These are phyloP conservation scores for Cytospora piceae DNA, from an alignment of 2,329 filamentous ascomycete genomes.

Conservation along the genomic window DNA sequence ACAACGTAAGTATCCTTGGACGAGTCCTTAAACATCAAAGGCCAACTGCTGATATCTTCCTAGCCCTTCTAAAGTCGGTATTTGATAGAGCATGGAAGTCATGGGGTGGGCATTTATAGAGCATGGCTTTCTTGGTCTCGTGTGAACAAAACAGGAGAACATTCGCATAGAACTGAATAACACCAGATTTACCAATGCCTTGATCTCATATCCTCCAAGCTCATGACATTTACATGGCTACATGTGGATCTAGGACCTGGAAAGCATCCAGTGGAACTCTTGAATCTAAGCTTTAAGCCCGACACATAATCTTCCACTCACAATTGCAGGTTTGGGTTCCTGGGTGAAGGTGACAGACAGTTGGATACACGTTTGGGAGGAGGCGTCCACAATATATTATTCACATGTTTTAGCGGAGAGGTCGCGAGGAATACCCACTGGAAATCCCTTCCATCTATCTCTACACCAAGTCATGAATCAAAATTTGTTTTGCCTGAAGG, in stretches of 20 bases:
- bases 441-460: no score
- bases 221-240: neutral
- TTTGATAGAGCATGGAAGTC: neutral
- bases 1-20: conserved; percentile 58
- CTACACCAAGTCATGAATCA: no score
- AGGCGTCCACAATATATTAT: neutral
- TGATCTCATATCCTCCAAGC: neutral
- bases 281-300: neutral
- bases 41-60: conserved; percentile 1
- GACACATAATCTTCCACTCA: neutral
- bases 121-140: conserved; percentile 32
- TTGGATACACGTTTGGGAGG: neutral
- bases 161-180: conserved; percentile 23
- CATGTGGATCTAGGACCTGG: neutral
- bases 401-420: no score
- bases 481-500: no score
- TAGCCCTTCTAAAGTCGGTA: conserved; percentile 34
- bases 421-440: no score
- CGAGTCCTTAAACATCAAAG: no score
- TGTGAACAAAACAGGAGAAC: conserved; percentile 21
- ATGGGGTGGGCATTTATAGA: conserved; percentile 27
- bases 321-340: no score
- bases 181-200: neutral
- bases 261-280: neutral
- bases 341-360: neutral